Conservation (phyloP, 306 rosid species). For the Citrullus colocynthis region DNA sequence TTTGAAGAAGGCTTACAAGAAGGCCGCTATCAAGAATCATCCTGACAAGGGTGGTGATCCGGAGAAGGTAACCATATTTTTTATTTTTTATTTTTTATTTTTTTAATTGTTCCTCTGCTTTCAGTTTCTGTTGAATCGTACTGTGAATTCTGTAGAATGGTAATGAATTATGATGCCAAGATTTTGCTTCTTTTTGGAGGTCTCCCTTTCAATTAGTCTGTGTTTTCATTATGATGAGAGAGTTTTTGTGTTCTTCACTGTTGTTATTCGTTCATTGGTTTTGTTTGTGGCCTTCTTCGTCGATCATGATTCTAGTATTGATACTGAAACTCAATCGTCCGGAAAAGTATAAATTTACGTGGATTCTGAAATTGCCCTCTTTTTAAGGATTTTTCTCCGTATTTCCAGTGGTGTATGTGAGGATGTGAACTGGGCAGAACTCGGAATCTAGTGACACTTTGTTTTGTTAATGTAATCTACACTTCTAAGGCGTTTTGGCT, state of each 20-base stretch:
- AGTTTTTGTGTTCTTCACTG: too few relatives aligned
- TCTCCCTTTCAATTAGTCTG: background rate
- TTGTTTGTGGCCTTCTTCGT: background rate
- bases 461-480: background rate
- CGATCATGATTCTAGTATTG: background rate
- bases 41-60: slow-evolving; percentile 95
- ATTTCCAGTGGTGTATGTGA: background rate
- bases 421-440: background rate
- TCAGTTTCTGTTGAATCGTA: background rate
- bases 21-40: slow-evolving; percentile 80
- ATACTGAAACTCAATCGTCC: background rate
- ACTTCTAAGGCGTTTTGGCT: background rate
- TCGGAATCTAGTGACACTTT: background rate
- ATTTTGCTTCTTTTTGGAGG: background rate
- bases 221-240: background rate
- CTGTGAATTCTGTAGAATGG: background rate
- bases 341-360: background rate
- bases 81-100: background rate
- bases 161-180: background rate
- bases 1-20: slow-evolving; percentile 78
- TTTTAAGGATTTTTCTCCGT: background rate
- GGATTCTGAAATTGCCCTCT: background rate
- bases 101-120: background rate
- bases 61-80: slow-evolving; percentile 34
- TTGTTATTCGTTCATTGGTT: background rate